Conservation (phyloP, 108 stramenopile genomes). For the Thalassiosira profunda region DNA sequence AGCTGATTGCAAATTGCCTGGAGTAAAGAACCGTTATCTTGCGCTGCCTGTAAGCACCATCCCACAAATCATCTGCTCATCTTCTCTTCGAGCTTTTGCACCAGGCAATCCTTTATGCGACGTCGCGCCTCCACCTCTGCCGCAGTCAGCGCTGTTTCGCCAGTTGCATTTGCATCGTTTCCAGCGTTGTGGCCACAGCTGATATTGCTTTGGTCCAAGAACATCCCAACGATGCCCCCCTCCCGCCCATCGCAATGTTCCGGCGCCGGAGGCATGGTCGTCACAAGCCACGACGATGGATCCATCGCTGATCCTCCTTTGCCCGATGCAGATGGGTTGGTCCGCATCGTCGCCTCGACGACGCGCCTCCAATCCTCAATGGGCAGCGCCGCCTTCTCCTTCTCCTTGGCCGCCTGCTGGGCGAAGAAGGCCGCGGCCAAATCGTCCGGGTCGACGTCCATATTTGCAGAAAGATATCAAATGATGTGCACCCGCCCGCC, state of each 20-base stretch:
- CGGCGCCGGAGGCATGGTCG: slow-evolving; percentile 11
- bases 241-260: background rate
- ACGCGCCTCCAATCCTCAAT: slow-evolving; percentile 33
- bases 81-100: slow-evolving; percentile 11
- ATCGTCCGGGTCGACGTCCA: slow-evolving; percentile 37
- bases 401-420: slow-evolving; percentile 28
- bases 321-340: background rate
- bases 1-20: slow-evolving; percentile 9
- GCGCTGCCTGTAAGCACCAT: background rate
- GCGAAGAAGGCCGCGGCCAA: slow-evolving; percentile 42
- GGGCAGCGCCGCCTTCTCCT: slow-evolving; percentile 24
- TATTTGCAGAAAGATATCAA: background rate
- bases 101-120: slow-evolving; percentile 1
- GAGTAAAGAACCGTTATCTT: background rate
- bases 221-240: slow-evolving; percentile 11
- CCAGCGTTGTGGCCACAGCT: no score
- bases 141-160: background rate
- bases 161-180: background rate
- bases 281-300: slow-evolving; percentile 10
- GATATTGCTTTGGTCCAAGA: background rate
- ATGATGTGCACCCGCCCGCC: no score
- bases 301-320: background rate
- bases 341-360: background rate
- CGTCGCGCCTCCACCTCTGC: background rate
- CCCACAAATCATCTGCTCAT: background rate